Percentiles rank a stretch among this genome's conserved stretches.
Evolutionary conservation across 1,284 basidiomycete genomes (phyloP).

Genomic region (Cutaneotrichosporon spelunceum): DNA sequence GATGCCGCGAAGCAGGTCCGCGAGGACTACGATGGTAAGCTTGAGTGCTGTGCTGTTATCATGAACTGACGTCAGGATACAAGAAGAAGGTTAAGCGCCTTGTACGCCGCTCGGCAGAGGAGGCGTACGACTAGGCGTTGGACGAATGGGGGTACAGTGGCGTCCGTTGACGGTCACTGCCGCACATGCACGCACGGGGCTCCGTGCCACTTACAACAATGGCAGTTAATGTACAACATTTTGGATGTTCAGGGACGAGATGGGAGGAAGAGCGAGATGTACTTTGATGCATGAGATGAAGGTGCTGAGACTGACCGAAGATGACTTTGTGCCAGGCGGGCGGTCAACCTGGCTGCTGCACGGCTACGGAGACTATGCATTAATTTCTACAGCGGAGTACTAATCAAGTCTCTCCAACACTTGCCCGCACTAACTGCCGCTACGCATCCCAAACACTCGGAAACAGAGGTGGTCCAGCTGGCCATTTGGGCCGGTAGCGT

Average conservation of each 20-base stretch:
- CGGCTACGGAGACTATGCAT: too few relatives aligned
- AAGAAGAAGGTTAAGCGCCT: conserved; percentile 90
- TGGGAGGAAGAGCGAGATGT: not conserved
- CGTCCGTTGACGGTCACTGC: not conserved
- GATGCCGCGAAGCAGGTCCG: conserved; percentile 91
- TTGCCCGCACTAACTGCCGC: not conserved
- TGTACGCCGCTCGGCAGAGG: conserved; percentile 78
- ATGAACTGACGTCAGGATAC: conserved; percentile 58
- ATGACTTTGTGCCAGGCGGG: too few relatives aligned
- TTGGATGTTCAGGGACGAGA: not conserved
- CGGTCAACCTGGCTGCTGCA: too few relatives aligned
- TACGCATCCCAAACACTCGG: conserved; percentile 19
- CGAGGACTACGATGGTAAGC: conserved; percentile 64
- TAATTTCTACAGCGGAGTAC: not conserved
- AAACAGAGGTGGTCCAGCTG: conserved; percentile 12
- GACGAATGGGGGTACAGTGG: not conserved
- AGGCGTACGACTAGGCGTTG: conserved; percentile 63
- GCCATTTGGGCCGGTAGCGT: not conserved
- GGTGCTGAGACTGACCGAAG: too few relatives aligned
- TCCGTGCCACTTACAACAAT: conserved; percentile 7
- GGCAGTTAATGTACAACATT: conserved; percentile 10
- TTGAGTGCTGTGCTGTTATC: not conserved
- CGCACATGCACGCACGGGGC: conserved; percentile 14
- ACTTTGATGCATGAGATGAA: not conserved
- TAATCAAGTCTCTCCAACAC: not conserved